Percentiles rank a stretch among this genome's conserved stretches.
Evolutionary conservation across 495 filamentous ascomycete genomes (phyloP).

Genomic region (Podospora tetraspora): DNA sequence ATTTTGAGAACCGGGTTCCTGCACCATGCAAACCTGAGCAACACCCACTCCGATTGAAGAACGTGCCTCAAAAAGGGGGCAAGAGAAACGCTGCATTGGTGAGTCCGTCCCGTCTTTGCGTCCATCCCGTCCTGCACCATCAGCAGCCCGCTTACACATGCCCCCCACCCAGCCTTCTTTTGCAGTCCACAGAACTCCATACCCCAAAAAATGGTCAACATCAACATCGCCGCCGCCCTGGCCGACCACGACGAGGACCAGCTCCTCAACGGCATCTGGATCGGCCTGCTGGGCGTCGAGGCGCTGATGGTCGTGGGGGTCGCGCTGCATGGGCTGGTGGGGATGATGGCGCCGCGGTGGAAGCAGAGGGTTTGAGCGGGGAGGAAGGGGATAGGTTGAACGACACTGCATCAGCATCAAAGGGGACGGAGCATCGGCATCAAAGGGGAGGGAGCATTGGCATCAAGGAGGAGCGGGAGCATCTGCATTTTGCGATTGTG

Average conservation of each 20-base stretch:
- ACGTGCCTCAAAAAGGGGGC: background rate
- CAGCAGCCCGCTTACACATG: background rate
- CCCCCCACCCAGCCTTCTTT: background rate
- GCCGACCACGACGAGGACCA: constrained; percentile 33
- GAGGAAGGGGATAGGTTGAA: background rate
- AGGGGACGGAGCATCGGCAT: background rate
- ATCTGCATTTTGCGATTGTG: background rate
- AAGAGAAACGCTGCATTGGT: background rate
- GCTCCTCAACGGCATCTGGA: constrained; percentile 43
- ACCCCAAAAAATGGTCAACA: background rate
- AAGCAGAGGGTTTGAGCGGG: background rate
- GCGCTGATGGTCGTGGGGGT: constrained; percentile 38
- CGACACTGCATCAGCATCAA: background rate
- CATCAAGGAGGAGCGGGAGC: too few relatives aligned
- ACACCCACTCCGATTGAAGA: background rate
- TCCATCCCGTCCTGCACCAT: background rate
- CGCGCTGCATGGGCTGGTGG: constrained; percentile 23
- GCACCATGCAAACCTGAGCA: background rate
- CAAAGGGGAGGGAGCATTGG: too few relatives aligned
- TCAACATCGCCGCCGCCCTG: constrained; percentile 22
- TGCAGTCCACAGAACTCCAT: background rate
- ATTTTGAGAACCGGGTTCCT: background rate
- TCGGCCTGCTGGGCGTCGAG: constrained; percentile 39
- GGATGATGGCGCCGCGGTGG: constrained; percentile 15
- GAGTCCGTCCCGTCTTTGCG: background rate